phyloP scores from a whole-genome alignment of 257 asterid genomes.

The Solanum arcanum region DNA sequence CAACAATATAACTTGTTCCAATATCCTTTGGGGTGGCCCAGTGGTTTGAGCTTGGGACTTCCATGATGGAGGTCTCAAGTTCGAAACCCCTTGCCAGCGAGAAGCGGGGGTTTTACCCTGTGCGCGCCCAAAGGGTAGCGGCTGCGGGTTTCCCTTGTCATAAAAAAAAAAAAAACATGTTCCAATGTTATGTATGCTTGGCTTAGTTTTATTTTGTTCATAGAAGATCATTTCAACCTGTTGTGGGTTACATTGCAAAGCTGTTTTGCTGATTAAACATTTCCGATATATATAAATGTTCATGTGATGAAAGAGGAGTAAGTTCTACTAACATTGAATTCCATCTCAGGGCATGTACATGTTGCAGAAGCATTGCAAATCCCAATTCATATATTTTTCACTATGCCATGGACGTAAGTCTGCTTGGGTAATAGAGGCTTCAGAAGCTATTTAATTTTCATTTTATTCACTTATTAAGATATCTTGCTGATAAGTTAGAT shows the following conservation, averaged over 20 bases:
- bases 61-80: too few relatives aligned
- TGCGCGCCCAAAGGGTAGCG: too few relatives aligned
- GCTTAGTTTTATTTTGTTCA: neutral
- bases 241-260: neutral
- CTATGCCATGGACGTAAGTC: constrained; percentile 99
- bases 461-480: constrained; percentile 6
- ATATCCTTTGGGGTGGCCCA: neutral
- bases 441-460: neutral
- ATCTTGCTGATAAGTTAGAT: neutral
- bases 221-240: neutral
- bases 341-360: constrained; percentile 65
- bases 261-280: neutral
- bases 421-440: constrained; percentile 4
- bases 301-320: neutral
- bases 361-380: constrained; percentile 79
- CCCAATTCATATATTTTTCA: constrained; percentile 77
- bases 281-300: neutral
- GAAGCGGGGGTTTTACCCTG: too few relatives aligned
- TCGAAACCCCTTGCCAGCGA: too few relatives aligned
- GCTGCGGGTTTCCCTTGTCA: too few relatives aligned
- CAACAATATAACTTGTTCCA: neutral
- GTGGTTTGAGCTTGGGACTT: too few relatives aligned
- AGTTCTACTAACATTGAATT: neutral
- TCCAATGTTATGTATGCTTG: neutral
- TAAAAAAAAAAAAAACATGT: neutral